Base-by-base conservation (phyloP, 192 early-diverging fungal species). In the Coemansia sp. region DNA sequence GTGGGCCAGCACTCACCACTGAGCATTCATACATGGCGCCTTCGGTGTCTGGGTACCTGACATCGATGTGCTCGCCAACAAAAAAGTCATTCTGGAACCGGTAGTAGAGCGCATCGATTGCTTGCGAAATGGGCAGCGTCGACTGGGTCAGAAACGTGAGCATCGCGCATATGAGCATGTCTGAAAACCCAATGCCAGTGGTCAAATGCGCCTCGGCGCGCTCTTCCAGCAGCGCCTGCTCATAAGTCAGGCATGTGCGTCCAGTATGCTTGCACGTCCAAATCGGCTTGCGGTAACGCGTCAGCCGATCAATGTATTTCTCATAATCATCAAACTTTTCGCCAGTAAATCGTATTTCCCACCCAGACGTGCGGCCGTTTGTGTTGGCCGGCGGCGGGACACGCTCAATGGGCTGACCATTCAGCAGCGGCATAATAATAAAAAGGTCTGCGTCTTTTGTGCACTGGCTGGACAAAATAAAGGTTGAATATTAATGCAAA, bases 221-320 rank as follows among this genome's bases (percentile, higher is more conserved):
- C 65, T 97, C 95, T 12, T 86, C 89, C 38, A 87, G 71, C 19
- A 90, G 70, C 0, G 95, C 95, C 62, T 94, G 86, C 60, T 88
- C 84, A 61, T 89, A 97, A 0, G 90, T 94, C 53, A 97, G 72
- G 43, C 85, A 75, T 21, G 75, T 70, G 63, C 87, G 89, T 1
- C 93, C 91, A 1, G 92, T 91, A 5, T 80, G 78, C 48, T 85
- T 83, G 75, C 94, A 95, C 60, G 90, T 83, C 88, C 93, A 97
- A 22, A 85, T 70, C 39, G 81, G 84, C 57, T 88, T 86, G 22
- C 84, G 82, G 64, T 94, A 94, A 12, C 93, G 78, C 24, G 73
- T 63, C 43, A 85, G 79, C 8, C 89, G 84, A 4, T 83, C 84
- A 39, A 88, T 71, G 66, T 90, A 93, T 24, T 90, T 85, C 4